A percentile compares a stretch with the other conserved stretches of the same genome.
These are phyloP conservation scores for Ambrosia artemisiifolia DNA, from an alignment of 129 eudicot species.

Conservation along the genomic window DNA sequence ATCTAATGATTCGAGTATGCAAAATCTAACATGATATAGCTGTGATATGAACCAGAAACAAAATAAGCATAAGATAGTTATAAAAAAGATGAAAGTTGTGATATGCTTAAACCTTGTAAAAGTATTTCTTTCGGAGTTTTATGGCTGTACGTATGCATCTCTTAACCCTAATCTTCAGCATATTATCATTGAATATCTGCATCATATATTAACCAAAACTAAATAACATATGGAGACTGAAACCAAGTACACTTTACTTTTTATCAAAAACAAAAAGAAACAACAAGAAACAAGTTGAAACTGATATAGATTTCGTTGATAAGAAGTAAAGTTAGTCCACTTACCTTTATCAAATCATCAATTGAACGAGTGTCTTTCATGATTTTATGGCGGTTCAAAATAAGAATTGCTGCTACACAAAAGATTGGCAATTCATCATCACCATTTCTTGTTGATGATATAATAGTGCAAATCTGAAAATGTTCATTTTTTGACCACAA, in stretches of 20 bases:
- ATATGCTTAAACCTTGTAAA: conserved; percentile 63
- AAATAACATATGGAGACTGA: conserved; percentile 9
- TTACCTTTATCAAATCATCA: conserved; percentile 94
- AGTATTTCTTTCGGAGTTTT: conserved; percentile 92
- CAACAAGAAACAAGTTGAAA: background rate
- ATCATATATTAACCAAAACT: conserved; percentile 23
- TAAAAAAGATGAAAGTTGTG: conserved; percentile 8
- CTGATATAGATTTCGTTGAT: background rate
- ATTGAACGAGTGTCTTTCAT: conserved; percentile 78
- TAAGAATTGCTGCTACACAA: conserved; percentile 84
- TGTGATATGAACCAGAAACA: conserved; percentile 13
- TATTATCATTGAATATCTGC: conserved; percentile 97
- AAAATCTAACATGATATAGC: conserved; percentile 4
- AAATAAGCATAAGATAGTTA: conserved; percentile 7
- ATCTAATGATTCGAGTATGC: background rate
- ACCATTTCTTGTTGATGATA: conserved; percentile 59
- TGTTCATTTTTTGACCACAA: conserved; percentile 76
- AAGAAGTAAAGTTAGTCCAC: conserved; percentile 20
- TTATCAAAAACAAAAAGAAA: conserved; percentile 46
- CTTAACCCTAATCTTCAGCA: conserved; percentile 90
- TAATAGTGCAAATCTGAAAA: conserved; percentile 45
- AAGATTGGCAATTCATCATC: conserved; percentile 89
- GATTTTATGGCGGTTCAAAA: conserved; percentile 84
- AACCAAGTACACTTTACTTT: conserved; percentile 34
- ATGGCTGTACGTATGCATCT: conserved; percentile 89